A percentile compares a stretch with the other conserved stretches of the same genome.
Conservation (phyloP, 2,329 filamentous ascomycete species). For the Pseudogymnoascus sp. region DNA sequence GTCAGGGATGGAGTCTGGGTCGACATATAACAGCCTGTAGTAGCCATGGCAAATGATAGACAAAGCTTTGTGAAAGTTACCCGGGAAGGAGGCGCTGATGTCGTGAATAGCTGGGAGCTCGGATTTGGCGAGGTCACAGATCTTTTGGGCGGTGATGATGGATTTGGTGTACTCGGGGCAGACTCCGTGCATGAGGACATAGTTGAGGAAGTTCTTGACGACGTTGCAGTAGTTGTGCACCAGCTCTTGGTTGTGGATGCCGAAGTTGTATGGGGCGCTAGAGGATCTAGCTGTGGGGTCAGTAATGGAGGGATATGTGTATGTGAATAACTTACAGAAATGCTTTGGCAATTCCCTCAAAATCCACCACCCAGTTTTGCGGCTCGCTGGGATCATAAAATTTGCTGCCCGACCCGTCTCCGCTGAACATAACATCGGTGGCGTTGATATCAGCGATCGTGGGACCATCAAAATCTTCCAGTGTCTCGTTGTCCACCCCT, state of each 20-base stretch:
- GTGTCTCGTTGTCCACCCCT: slow-evolving; percentile 49
- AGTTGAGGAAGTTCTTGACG: slow-evolving; percentile 80
- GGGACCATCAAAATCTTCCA: slow-evolving; percentile 53
- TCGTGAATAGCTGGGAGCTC: slow-evolving; percentile 57
- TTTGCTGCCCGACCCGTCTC: slow-evolving; percentile 29
- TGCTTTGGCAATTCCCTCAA: slow-evolving; percentile 65
- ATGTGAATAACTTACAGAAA: slow-evolving; percentile 56
- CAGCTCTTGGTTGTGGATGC: slow-evolving; percentile 43
- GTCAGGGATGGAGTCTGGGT: neutral
- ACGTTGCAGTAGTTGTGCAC: slow-evolving; percentile 58
- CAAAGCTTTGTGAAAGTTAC: slow-evolving; percentile 71
- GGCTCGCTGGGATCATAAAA: slow-evolving; percentile 44
- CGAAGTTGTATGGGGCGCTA: slow-evolving; percentile 47
- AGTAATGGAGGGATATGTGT: slow-evolving; percentile 9
- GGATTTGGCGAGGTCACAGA: slow-evolving; percentile 58
- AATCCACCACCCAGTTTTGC: slow-evolving; percentile 70
- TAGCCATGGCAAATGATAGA: slow-evolving; percentile 56
- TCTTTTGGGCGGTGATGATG: slow-evolving; percentile 53
- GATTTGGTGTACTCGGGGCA: slow-evolving; percentile 71
- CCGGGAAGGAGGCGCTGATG: slow-evolving; percentile 53
- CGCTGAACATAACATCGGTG: slow-evolving; percentile 48
- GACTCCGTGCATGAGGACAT: slow-evolving; percentile 74
- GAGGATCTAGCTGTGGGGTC: slow-evolving; percentile 37
- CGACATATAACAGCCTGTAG: slow-evolving; percentile 17
- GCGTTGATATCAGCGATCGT: slow-evolving; percentile 59